phyloP scores from a whole-genome alignment of 176 grass and related monocot genomes.

The Hordeum vulgare region MorexV3_pseudomolecules_assembly NC_058521.1:21421664-21422163 shows the following conservation, averaged over 20 bases:
- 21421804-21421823: conserved; percentile 91
- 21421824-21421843: conserved; percentile 96
- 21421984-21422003: conserved; percentile 89
- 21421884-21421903: neutral
- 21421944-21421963: conserved; percentile 28
- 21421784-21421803: conserved; percentile 82
- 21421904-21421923: neutral
- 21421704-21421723: neutral
- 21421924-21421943: conserved; percentile 5
- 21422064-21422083: neutral
- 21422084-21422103: conserved; percentile 26
- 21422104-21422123: conserved; percentile 86
- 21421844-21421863: conserved; percentile 91
- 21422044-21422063: conserved; percentile 14
- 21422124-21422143: conserved; percentile 97
- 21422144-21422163: conserved; percentile 94
- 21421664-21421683: neutral
- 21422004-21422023: conserved; percentile 78
- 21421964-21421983: conserved; percentile 90
- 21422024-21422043: conserved; percentile 98
- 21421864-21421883: conserved; percentile 85
- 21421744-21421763: conserved; percentile 30
- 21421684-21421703: neutral
- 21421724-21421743: neutral
- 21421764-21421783: conserved; percentile 96